These are phyloP conservation scores for Serendipita sp. DNA, from an alignment of 768 basidiomycete genomes.

Conservation along the genomic window DNA sequence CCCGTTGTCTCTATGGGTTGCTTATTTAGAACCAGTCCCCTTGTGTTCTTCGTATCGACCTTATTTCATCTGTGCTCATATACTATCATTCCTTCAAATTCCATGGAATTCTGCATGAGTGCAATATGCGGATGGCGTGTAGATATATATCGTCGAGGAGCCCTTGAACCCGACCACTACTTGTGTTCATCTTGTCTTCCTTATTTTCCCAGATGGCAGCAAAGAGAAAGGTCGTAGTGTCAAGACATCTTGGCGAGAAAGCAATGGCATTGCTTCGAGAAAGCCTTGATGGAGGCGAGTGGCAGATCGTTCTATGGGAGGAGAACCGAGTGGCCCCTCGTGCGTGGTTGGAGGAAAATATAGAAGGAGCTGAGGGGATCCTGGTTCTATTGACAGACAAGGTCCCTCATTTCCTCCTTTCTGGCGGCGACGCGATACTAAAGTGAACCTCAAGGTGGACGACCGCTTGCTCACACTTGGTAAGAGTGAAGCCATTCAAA, in stretches of 20 bases:
- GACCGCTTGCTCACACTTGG: constrained; percentile 52
- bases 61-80: too few relatives aligned
- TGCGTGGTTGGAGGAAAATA: constrained; percentile 59
- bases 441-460: constrained; percentile 38
- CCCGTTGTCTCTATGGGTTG: too few relatives aligned
- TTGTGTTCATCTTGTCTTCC: too few relatives aligned
- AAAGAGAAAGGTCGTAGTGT: constrained; percentile 18
- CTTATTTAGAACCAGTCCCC: too few relatives aligned
- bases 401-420: constrained; percentile 24
- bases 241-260: constrained; percentile 14
- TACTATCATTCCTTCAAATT: too few relatives aligned
- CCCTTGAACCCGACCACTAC: too few relatives aligned
- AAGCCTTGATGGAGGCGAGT: constrained; percentile 3
- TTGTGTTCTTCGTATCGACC: too few relatives aligned
- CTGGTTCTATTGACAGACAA: constrained; percentile 56
- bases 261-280: constrained; percentile 14
- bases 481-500: constrained; percentile 6
- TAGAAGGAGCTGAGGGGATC: constrained; percentile 44
- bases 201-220: too few relatives aligned
- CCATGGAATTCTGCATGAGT: too few relatives aligned
- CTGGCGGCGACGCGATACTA: constrained; percentile 11
- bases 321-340: constrained; percentile 42
- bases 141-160: too few relatives aligned
- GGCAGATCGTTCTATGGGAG: constrained; percentile 34
- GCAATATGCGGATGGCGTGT: too few relatives aligned